Evolutionary conservation across 768 basidiomycete species (phyloP).

Genomic region (Boletales sp.): DNA sequence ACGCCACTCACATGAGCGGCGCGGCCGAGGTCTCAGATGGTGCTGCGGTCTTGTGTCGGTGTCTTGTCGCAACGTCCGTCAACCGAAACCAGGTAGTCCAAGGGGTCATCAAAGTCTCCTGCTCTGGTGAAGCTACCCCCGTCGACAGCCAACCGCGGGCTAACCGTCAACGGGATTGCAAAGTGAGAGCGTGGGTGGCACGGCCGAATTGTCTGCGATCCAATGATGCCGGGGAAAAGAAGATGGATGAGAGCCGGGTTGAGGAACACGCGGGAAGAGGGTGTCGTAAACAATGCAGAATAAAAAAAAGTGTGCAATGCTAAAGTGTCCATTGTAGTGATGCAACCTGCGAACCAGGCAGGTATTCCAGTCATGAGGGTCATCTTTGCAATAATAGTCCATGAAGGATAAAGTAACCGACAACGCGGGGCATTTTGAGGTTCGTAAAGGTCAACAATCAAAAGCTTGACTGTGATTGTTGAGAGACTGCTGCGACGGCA

Average conservation of each 20-base stretch:
- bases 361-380: constrained; percentile 43
- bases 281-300: constrained; percentile 43
- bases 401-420: constrained; percentile 38
- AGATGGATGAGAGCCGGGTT: constrained; percentile 7
- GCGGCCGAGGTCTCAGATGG: constrained; percentile 52
- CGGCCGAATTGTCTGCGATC: constrained; percentile 45
- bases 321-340: constrained; percentile 44
- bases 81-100: constrained; percentile 49
- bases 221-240: constrained; percentile 13
- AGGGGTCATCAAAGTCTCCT: constrained; percentile 45
- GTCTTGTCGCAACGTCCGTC: constrained; percentile 54
- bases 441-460: constrained; percentile 37
- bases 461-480: constrained; percentile 38
- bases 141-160: constrained; percentile 39
- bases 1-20: constrained; percentile 45
- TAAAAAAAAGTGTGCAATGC: constrained; percentile 34
- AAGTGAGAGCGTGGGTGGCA: constrained; percentile 42
- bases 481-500: constrained; percentile 51
- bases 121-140: constrained; percentile 14
- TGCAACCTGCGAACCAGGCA: constrained; percentile 60
- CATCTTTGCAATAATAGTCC: constrained; percentile 37
- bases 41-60: constrained; percentile 66
- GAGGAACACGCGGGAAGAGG: constrained; percentile 18
- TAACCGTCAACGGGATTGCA: constrained; percentile 29
- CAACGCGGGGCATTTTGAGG: constrained; percentile 23